Percentiles rank a stretch among this genome's conserved stretches.
phyloP scores from a whole-genome alignment of 2,329 filamentous ascomycete species.

The Aspergillus brunneoviolaceus region DNA sequence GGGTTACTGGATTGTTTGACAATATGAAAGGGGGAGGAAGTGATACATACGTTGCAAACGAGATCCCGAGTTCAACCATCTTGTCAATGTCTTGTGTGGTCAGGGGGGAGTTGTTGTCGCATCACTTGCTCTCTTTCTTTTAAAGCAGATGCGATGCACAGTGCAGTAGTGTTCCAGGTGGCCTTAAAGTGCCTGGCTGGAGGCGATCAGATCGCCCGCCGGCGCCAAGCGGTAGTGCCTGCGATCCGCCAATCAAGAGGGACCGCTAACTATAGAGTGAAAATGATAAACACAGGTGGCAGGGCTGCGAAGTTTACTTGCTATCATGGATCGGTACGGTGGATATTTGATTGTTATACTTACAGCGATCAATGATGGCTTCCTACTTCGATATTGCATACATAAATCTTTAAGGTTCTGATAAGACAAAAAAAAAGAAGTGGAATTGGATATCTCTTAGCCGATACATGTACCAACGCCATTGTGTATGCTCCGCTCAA shows the following conservation, averaged over 20 bases:
- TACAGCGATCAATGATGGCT: neutral
- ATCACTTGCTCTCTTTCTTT: neutral
- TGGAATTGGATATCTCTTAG: neutral
- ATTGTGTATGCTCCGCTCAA: neutral
- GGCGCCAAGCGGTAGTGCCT: conserved; percentile 15
- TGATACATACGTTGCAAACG: conserved; percentile 33
- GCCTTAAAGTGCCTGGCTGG: neutral
- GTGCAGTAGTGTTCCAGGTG: neutral
- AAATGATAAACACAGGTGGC: too few species aligned
- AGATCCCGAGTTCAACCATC: conserved; percentile 32
- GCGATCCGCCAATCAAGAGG: neutral
- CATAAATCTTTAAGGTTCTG: too few species aligned
- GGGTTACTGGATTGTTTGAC: too few species aligned
- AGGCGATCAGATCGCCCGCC: conserved; percentile 13
- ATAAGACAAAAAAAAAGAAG: too few species aligned
- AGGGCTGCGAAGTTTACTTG: too few species aligned
- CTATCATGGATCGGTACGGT: too few species aligned
- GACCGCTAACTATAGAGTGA: too few species aligned
- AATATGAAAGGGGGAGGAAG: neutral
- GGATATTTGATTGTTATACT: neutral
- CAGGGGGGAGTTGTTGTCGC: neutral
- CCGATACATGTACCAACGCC: conserved; percentile 2
- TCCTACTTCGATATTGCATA: neutral
- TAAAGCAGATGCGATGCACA: neutral
- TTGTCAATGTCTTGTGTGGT: conserved; percentile 6